Base-by-base conservation (phyloP, 2,329 filamentous ascomycete genomes). In the Tothia fuscella region DNA sequence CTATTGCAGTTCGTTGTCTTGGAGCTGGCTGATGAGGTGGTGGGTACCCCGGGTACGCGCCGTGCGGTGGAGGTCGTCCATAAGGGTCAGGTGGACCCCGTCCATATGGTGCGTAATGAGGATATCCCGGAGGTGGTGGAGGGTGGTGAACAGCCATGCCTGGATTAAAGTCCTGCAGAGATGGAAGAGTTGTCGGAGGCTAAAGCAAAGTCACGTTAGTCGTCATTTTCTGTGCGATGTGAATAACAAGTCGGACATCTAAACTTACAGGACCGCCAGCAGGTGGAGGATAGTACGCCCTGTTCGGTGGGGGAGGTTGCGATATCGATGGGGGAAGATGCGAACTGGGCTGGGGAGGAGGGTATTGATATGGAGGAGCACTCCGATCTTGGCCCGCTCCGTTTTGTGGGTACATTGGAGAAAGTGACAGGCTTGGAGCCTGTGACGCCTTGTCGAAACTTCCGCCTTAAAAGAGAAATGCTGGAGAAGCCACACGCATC, bases 1-100 rank as follows among this genome's bases (percentile, higher is more conserved):
- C 72, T 54, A 76, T 76, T 42, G 72, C 72, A 39, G 72, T 76
- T 48, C 72, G 63, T 55, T 76, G 72, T 43, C 72, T 66, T 13
- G 72, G 72, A n/a, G 72, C 72, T 25, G 57, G 49, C 50, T 53
- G 46, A 57, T 56, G 47, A 58, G 57, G 47, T 59, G 53, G 32
- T 37, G 60, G 57, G 44, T 65, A 58, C 34, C 57, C 46, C 44
- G 57, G 49, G 51, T 65, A 67, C 61, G 67, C 60, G 25, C 63
- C 59, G 45, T 62, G 59, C 43, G 65, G 66, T 31, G 64, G 43
- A 66, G 56, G 40, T 63, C n/a, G n/a, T n/a, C 63, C 59, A 45
- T 62, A 58, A 44, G 65, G 66, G 32, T 64, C 43, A 66, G 56
- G 40, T 63, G 64, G 50, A 67, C 67, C 19, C 29, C 43, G 21